Evolutionary conservation across 2,329 filamentous ascomycete species (phyloP), one percentile per base, ranked within the genome.

Genomic region (Cephalotrichum gorgonifer): DNA sequence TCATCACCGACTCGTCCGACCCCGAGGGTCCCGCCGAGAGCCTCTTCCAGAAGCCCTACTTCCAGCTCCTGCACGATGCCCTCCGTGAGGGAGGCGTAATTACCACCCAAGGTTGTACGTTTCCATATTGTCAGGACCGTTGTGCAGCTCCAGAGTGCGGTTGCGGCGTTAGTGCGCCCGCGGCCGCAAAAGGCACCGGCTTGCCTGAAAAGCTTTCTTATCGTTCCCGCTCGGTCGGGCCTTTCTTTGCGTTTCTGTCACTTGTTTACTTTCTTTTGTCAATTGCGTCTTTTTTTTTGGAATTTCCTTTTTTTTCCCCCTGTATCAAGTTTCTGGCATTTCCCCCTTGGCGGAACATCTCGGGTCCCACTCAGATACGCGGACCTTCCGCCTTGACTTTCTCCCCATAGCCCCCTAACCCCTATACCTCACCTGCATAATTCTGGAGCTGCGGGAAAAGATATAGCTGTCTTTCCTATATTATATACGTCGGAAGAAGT

Each of bases 51-150:
- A 96, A 96, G 79, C 85, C 89, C 54, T 98, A 98, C 81, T 98
- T 97, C 71, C 78, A 96, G 78, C 83, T 98, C 58, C 80, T 98
- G 54, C 78, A 85, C 68, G 86, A 84, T 63, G 93, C 93, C 61
- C 83, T 97, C 60, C 83, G 87, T 58, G 88, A 95, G 63, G 91
- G 90, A 72, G 93, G 93, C 75, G 89, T 98, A 65, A 97, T 98
- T 74, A 91, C 89, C 72, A 98, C 93, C 67, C 93, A 98, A 96
- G 93, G 93, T 98, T 95, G 88, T 95, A 89, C 80, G 88, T 88
- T 77, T 82, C 84, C 83, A 79, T 81, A 75, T 78, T 69, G 60
- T 65, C 47, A 44, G 33, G 41, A 44, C 42, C 39, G 42, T 28
- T 38, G 47, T 31, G 47, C 47, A 44, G 41, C 47, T 49, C 47